Base-by-base conservation (phyloP, 2,329 filamentous ascomycete genomes). In the Phoma sp. region DNA sequence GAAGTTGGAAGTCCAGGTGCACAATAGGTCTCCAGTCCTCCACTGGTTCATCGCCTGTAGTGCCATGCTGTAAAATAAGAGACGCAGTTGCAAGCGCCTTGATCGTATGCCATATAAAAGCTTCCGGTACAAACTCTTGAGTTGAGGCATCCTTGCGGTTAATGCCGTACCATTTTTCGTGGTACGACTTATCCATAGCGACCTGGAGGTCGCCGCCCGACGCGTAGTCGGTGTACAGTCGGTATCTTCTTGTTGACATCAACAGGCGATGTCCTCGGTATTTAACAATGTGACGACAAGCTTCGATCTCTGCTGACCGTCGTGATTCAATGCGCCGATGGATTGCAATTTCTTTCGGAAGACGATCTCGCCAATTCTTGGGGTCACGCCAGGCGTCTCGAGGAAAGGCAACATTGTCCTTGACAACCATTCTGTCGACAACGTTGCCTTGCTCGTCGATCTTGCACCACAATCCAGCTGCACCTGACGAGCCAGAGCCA, bases 1-100 rank as follows among this genome's bases (percentile, higher is more conserved):
- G 17, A 9, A 33, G 24, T n/a, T 51, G 48, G 7, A 51, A 6
- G 9, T 51, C 48, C 2, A 51, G n/a, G 13, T 51, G 48, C 4
- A 44, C 31, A 8, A 51, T 44, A 4, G 48, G 32, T 25, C 36
- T 51, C 48, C 39, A 44, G 8, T 38, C 32, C 10, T n/a, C 13
- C 10, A 38, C 24, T 2, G 24, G 2, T 15, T n/a, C 32, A 43
- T 32, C 17, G 8, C 39, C 9, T 9, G 10, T 10, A 9, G 47
- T 51, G 12, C 47, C 47, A 10, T 29, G 17, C 29, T 43, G 39
- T 12, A 51, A 8, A 9, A 51, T 3, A n/a, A 51, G 17, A 6
- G 32, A 37, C 6, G 47, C 47, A 38, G 39, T 43, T 12, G 39
- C 47, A 12, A 51, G 47, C 22, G 47, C 47, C 24, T 37, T 51